A percentile compares a stretch with the other conserved stretches of the same genome.
Conservation (phyloP, 2,329 filamentous ascomycete species). For the Fusarium haematococcum region DNA sequence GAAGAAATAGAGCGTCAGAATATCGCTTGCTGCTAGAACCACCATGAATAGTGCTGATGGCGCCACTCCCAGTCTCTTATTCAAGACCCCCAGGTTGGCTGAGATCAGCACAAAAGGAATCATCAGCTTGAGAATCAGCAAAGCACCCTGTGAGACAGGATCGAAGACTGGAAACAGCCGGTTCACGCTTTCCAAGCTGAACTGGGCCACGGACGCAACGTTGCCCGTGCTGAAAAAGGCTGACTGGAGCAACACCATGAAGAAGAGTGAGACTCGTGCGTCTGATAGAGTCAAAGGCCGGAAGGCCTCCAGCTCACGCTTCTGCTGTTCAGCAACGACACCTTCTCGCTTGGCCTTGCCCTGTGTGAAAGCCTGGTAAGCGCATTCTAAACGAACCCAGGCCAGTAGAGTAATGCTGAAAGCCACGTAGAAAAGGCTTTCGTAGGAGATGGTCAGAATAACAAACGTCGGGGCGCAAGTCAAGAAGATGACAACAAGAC, state of each 20-base stretch:
- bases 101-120: conserved; percentile 94
- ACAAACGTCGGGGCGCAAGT: conserved; percentile 94
- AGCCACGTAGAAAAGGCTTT: conserved; percentile 93
- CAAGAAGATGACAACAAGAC: conserved; percentile 88
- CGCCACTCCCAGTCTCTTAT: conserved; percentile 83
- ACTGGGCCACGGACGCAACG: conserved; percentile 91
- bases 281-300: conserved; percentile 85
- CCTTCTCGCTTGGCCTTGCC: conserved; percentile 40
- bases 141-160: conserved; percentile 88
- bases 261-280: conserved; percentile 89
- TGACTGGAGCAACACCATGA: conserved; percentile 93
- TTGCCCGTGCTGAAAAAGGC: conserved; percentile 98
- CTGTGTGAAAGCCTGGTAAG: conserved; percentile 58
- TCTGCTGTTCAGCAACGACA: conserved; percentile 18
- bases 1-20: conserved; percentile 96
- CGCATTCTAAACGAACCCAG: conserved; percentile 94
- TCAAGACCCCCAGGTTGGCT: conserved; percentile 93
- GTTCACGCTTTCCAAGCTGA: conserved; percentile 90
- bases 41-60: conserved; percentile 94
- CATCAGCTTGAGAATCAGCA: conserved; percentile 89
- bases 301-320: conserved; percentile 47
- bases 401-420: conserved; percentile 85
- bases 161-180: conserved; percentile 93
- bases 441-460: conserved; percentile 96
- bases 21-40: conserved; percentile 90